phyloP scores from a whole-genome alignment of 2,329 filamentous ascomycete genomes.

The Chaetomiaceae sp. region DNA sequence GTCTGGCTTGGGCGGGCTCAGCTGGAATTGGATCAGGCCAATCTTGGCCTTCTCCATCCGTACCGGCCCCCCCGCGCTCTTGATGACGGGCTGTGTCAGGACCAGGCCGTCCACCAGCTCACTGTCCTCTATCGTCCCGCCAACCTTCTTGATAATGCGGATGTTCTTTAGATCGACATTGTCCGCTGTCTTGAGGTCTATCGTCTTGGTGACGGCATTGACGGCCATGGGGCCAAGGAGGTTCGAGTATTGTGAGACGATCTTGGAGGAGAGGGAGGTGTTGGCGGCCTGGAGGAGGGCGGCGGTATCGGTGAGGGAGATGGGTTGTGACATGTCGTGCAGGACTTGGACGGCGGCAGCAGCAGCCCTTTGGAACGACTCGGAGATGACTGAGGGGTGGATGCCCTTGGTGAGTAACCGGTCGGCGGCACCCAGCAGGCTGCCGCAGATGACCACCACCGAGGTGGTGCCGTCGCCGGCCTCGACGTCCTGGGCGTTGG shows the following conservation, averaged over 20 bases:
- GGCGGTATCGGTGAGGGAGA: slow-evolving; percentile 79
- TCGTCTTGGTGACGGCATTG: slow-evolving; percentile 91
- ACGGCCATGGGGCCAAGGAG: slow-evolving; percentile 96
- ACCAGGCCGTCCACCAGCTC: slow-evolving; percentile 95
- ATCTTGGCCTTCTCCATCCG: slow-evolving; percentile 98
- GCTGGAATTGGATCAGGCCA: slow-evolving; percentile 96
- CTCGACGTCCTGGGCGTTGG: slow-evolving; percentile 95
- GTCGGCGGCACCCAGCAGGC: slow-evolving; percentile 89
- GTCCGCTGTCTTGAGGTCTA: slow-evolving; percentile 90
- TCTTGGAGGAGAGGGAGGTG: slow-evolving; percentile 96
- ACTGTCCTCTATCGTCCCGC: slow-evolving; percentile 96
- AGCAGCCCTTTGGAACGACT: slow-evolving; percentile 93
- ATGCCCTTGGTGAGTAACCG: slow-evolving; percentile 87
- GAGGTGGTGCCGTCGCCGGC: slow-evolving; percentile 98
- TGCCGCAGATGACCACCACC: slow-evolving; percentile 95
- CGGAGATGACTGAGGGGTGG: slow-evolving; percentile 95
- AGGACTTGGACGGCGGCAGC: slow-evolving; percentile 83
- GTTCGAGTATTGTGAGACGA: slow-evolving; percentile 95
- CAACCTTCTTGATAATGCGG: slow-evolving; percentile 93
- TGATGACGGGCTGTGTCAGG: slow-evolving; percentile 86
- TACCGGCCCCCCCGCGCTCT: slow-evolving; percentile 84
- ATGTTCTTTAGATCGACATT: slow-evolving; percentile 98
- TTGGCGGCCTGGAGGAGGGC: slow-evolving; percentile 94
- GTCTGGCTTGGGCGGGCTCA: slow-evolving; percentile 96
- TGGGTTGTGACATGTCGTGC: slow-evolving; percentile 92